Base-by-base conservation (phyloP, 2,329 filamentous ascomycete species). In the Zasmidium cellare region DNA sequence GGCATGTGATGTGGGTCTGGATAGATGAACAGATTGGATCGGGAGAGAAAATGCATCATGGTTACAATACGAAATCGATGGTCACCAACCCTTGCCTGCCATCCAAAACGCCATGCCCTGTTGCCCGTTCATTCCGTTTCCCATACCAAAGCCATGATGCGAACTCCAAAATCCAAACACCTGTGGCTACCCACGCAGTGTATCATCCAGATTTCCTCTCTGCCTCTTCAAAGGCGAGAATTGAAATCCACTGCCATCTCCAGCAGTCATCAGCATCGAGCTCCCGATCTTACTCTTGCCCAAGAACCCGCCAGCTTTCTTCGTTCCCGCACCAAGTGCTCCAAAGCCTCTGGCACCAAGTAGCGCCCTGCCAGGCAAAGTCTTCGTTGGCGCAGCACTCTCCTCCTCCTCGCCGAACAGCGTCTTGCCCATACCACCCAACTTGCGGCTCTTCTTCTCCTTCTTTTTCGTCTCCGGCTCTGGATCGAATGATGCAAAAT, bases 401-500 rank as follows among this genome's bases (percentile, higher is more conserved):
- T 72, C 72, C 19, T 75, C 73, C n/a, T 75, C 72, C 46, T 74
- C 72, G 56, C 75, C 73, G 58, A 75, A 75, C 16, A 75, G 60
- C 23, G 73, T 75, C 62, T 71, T 72, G 55, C 73, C 73, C 47
- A 71, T 53, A 5, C 71, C 71, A 31, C 73, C 72, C 3, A 74
- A 67, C 62, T 73, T 72, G 11, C 72, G 68, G 59, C 71, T 71
- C 66, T 74, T 73, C 60, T 69, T 72, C 58, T 69, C 65, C 28
- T 62, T 66, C 61, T 65, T 65, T 31, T 59, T 64, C 2, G 64
- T 61, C 25, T 72, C 70, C 9, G 69, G 65, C 51, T 70, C 68
- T 2, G 64, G 58, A 35, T 66, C 66, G 65, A 75, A 75, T 7
- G 72, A 67, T 2, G 69, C 69, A 52, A 75, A 81, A 7, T 77